phyloP scores from a whole-genome alignment of 2,329 filamentous ascomycete genomes.

The Hypoxylon sp. region DNA sequence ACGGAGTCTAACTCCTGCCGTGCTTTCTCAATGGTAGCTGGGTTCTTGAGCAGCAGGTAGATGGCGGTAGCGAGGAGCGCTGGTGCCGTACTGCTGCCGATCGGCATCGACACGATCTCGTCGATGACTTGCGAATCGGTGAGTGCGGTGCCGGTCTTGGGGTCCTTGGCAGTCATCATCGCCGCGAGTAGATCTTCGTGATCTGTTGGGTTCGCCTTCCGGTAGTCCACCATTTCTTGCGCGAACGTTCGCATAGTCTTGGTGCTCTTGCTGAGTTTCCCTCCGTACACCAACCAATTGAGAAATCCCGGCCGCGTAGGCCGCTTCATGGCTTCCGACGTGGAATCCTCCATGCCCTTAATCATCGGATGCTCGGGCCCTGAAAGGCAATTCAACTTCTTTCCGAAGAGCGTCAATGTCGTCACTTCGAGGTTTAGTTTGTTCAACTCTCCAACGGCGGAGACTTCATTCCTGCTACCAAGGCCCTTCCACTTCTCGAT shows the following conservation, averaged over 20 bases:
- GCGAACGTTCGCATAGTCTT: constrained; percentile 66
- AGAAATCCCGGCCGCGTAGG: constrained; percentile 63
- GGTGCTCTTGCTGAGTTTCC: constrained; percentile 66
- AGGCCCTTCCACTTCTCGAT: constrained; percentile 61
- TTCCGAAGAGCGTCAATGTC: constrained; percentile 63
- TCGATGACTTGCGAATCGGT: constrained; percentile 71
- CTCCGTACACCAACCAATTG: constrained; percentile 63
- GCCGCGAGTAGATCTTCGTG: constrained; percentile 71
- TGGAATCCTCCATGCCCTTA: constrained; percentile 65
- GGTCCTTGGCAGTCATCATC: constrained; percentile 69
- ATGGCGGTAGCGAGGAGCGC: constrained; percentile 60
- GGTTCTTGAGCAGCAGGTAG: constrained; percentile 65
- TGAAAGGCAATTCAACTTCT: constrained; percentile 60
- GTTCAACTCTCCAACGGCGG: constrained; percentile 63
- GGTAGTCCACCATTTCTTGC: constrained; percentile 66
- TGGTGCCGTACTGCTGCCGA: constrained; percentile 64
- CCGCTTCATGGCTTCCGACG: constrained; percentile 67
- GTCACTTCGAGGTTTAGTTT: constrained; percentile 65
- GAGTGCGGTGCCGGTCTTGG: constrained; percentile 69
- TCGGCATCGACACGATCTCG: constrained; percentile 76
- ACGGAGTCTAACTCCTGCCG: constrained; percentile 66
- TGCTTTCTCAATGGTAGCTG: constrained; percentile 59
- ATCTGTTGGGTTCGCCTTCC: constrained; percentile 64
- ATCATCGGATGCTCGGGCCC: constrained; percentile 63
- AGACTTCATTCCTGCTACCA: constrained; percentile 54